Evolutionary conservation across 208 protist genomes (phyloP), one percentile per base, ranked within the genome.

Genomic region (Leishmania guyanensis): DNA sequence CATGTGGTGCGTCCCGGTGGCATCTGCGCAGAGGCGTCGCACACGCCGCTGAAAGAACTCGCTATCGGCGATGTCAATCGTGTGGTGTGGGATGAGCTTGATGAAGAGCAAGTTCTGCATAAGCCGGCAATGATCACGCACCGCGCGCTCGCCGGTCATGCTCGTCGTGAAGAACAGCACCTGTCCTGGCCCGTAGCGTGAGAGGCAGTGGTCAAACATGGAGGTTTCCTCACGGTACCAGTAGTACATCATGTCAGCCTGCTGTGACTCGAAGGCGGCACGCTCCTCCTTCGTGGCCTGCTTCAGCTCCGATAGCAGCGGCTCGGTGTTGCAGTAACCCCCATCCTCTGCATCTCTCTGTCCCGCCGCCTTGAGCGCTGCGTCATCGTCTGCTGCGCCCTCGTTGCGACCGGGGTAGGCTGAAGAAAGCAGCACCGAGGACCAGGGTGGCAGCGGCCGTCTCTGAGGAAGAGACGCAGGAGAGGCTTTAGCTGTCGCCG

Each of bases 31-130:
- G 74, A 93, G 75, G 29, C 85, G 79, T 26, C 87, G 86, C 36
- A 90, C 58, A 9, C 86, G 78, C n/a, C 82, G 84, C 69, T 91
- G 88, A 33, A 95, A 80, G 53, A 85, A 80, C 54, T 80, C 79
- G 80, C 88, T 94, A 75, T 94, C 91, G 16, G 91, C 90, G 26
- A 95, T 81, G 85, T 96, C 90, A 22, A 96, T 85, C 1, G 79
- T 82, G 62, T 93, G 87, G 74, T 95, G 91, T 17, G 84, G 84
- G 22, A 96, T 87, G n/a, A 87, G 83, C 74, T 95, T 94, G 20
- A 95, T 39, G 76, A 90, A 90, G 33, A 96, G 81, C 33, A 95
- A 75, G 39, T 85, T 94, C 71, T 95, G 84, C 73, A 94, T 75
- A 26, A 79, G 75, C 10, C 91, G 82, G 65, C 86, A 91, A 58